Evolutionary conservation across 2,329 filamentous ascomycete species (phyloP).

Genomic region (Paraphoma sp.): DNA sequence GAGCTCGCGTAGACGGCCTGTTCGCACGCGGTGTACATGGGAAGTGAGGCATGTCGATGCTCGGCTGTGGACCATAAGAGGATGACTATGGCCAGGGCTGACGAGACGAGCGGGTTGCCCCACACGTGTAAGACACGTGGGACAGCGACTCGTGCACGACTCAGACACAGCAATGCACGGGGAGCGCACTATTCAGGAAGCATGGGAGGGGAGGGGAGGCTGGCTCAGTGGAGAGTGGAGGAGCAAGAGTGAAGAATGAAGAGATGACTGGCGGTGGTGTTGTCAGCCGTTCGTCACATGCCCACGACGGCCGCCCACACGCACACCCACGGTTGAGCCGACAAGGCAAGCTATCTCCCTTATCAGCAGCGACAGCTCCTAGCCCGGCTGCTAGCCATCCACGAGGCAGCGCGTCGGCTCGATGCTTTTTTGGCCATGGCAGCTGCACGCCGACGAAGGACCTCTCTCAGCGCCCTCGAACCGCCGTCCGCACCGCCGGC

Average conservation of each 20-base stretch:
- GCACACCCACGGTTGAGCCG: neutral
- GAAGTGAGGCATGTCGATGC: neutral
- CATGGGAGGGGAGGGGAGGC: too few relatives aligned
- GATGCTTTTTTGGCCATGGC: slow-evolving; percentile 27
- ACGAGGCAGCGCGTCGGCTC: slow-evolving; percentile 13
- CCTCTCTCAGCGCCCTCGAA: slow-evolving; percentile 11
- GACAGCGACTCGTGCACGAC: neutral
- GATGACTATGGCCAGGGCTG: neutral
- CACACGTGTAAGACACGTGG: neutral
- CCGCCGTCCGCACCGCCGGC: slow-evolving; percentile 2
- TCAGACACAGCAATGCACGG: neutral
- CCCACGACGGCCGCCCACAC: neutral
- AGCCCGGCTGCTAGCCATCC: slow-evolving; percentile 17
- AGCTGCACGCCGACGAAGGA: slow-evolving; percentile 12
- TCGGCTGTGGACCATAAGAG: neutral
- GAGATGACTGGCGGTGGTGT: neutral
- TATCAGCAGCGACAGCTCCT: slow-evolving; percentile 20
- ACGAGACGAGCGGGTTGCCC: neutral
- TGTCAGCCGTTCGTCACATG: neutral
- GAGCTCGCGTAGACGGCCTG: neutral
- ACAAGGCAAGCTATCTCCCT: slow-evolving; percentile 6
- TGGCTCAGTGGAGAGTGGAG: too few relatives aligned
- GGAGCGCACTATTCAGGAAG: too few relatives aligned
- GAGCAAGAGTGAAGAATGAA: too few relatives aligned
- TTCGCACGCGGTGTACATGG: neutral